Conservation (phyloP, 78 protist species). For the Dictyostelium purpureum region DNA sequence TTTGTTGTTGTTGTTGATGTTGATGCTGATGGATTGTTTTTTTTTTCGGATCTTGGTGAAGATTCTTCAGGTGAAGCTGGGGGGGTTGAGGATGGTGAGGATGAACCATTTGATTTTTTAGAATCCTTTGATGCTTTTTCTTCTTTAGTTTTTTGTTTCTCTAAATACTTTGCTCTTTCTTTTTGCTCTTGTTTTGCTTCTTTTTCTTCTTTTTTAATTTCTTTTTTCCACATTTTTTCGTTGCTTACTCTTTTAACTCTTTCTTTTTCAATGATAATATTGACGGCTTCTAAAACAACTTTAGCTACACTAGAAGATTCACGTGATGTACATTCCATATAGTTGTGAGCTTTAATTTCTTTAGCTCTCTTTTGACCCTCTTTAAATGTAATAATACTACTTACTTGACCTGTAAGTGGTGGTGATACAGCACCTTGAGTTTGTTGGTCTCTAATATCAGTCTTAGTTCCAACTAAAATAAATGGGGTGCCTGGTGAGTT, state of each 20-base stretch:
- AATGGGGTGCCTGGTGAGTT: conserved; percentile 82
- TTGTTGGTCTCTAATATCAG: conserved; percentile 74
- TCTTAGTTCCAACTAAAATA: conserved; percentile 83
- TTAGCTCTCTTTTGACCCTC: conserved; percentile 85
- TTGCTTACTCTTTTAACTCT: conserved; percentile 54
- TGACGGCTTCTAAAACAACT: conserved; percentile 76
- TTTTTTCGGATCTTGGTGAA: not conserved
- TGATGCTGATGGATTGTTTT: not conserved
- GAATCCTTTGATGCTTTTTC: not conserved
- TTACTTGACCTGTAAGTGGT: conserved; percentile 28
- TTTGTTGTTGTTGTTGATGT: not conserved
- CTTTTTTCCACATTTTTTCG: conserved; percentile 65
- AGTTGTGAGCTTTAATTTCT: conserved; percentile 76
- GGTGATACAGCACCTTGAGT: conserved; percentile 2
- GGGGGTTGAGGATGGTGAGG: not conserved
- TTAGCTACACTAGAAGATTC: conserved; percentile 73
- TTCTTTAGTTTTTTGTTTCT: conserved; percentile 28
- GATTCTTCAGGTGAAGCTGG: conserved; percentile 8
- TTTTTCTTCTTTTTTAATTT: conserved; percentile 69
- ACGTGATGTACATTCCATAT: conserved; percentile 83
- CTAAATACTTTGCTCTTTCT: conserved; percentile 34
- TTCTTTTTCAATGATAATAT: conserved; percentile 78
- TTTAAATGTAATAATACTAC: conserved; percentile 35
- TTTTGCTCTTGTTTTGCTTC: conserved; percentile 42
- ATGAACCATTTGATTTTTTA: not conserved